These are phyloP conservation scores for Paspalum vaginatum DNA, from an alignment of 176 grass and related monocot genomes.

Conservation along the genomic window DNA sequence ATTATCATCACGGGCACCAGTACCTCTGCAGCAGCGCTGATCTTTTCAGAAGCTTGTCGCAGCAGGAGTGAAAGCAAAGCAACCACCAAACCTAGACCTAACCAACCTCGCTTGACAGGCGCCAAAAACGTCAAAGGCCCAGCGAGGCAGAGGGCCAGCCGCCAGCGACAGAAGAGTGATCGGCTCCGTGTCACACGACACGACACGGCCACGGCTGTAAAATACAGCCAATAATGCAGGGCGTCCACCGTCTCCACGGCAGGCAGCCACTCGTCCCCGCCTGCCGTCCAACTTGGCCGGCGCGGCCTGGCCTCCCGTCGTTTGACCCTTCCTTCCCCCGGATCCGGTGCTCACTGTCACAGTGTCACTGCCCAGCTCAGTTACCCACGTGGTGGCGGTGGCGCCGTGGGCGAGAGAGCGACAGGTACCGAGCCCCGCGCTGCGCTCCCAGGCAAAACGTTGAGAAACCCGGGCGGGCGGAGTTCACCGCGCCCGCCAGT, in stretches of 20 bases:
- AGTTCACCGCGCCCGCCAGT: slow-evolving; percentile 14
- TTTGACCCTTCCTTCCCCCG: slow-evolving; percentile 17
- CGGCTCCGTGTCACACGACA: slow-evolving; percentile 3
- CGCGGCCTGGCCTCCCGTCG: neutral
- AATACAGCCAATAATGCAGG: slow-evolving; percentile 26
- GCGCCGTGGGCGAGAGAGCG: slow-evolving; percentile 44
- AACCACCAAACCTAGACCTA: slow-evolving; percentile 20
- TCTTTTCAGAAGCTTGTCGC: slow-evolving; percentile 1
- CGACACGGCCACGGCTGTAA: neutral
- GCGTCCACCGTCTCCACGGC: no score
- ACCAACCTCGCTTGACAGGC: slow-evolving; percentile 20
- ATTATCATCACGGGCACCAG: neutral
- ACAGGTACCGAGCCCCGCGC: neutral
- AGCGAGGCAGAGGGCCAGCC: neutral
- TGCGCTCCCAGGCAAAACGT: slow-evolving; percentile 17
- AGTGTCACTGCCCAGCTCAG: neutral
- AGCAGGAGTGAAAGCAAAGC: slow-evolving; percentile 25
- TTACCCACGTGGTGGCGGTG: slow-evolving; percentile 6
- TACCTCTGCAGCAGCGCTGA: neutral
- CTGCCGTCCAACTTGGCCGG: slow-evolving; percentile 31
- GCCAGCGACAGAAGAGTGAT: slow-evolving; percentile 13
- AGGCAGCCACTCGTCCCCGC: neutral
- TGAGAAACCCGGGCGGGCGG: slow-evolving; percentile 33
- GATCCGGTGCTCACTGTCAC: neutral
- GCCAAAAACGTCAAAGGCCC: neutral